These are phyloP conservation scores for Rhizopogon vulgaris DNA, from an alignment of 768 basidiomycete genomes.

Conservation along the genomic window DNA sequence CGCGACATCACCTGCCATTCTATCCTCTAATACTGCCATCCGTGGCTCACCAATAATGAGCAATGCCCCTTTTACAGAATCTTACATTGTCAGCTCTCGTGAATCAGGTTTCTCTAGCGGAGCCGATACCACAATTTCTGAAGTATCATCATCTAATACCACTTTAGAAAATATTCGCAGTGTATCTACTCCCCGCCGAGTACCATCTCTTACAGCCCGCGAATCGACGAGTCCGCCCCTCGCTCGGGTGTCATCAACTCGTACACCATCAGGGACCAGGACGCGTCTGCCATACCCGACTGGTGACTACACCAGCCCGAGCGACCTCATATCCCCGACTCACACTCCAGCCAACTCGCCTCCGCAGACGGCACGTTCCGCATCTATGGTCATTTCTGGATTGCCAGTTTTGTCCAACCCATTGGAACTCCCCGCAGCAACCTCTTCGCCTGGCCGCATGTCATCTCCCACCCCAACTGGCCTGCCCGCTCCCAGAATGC, in stretches of 20 bases:
- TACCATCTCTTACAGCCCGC: slow-evolving; percentile 37
- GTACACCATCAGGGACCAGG: slow-evolving; percentile 18
- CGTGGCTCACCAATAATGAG: slow-evolving; percentile 41
- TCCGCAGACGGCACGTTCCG: slow-evolving; percentile 31
- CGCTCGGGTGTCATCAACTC: slow-evolving; percentile 37
- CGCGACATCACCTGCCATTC: slow-evolving; percentile 40
- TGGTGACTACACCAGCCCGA: slow-evolving; percentile 73
- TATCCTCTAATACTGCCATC: slow-evolving; percentile 41
- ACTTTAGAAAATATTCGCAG: slow-evolving; percentile 12
- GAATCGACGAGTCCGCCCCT: slow-evolving; percentile 64
- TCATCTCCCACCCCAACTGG: slow-evolving; percentile 20
- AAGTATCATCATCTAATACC: slow-evolving; percentile 1
- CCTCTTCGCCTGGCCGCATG: slow-evolving; percentile 18
- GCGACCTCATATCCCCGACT: slow-evolving; percentile 34
- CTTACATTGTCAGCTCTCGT: slow-evolving; percentile 33
- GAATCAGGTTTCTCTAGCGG: slow-evolving; percentile 16
- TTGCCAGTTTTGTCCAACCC: slow-evolving; percentile 29
- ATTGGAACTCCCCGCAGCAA: slow-evolving; percentile 12
- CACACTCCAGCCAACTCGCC: slow-evolving; percentile 42
- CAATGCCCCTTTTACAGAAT: slow-evolving; percentile 40
- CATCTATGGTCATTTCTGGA: slow-evolving; percentile 41
- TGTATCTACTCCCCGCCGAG: slow-evolving; percentile 24
- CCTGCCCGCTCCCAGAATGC: slow-evolving; percentile 38
- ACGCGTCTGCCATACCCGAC: slow-evolving; percentile 73
- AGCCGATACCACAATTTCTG: slow-evolving; percentile 4